These are phyloP conservation scores for Nakazawaea wickerhamii DNA, from an alignment of 805 yeast genomes.

Conservation along the genomic window DNA sequence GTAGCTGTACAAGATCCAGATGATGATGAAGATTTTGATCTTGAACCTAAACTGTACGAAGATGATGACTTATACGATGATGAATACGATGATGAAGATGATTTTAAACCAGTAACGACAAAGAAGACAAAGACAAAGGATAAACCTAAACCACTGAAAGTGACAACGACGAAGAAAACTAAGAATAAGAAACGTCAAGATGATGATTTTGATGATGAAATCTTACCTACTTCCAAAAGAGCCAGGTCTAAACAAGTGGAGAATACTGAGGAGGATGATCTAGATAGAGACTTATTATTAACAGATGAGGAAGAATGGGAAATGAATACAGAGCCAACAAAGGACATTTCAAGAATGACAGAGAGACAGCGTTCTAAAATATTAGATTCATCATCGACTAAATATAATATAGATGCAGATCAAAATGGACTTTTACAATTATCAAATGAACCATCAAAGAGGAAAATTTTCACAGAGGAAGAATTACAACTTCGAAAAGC, in stretches of 20 bases:
- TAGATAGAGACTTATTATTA: slow-evolving; percentile 1
- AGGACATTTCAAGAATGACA: slow-evolving; percentile 45
- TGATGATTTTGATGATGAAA: slow-evolving; percentile 2
- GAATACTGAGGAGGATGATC: not conserved
- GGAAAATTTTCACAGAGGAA: slow-evolving; percentile 70
- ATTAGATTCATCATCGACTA: slow-evolving; percentile 21
- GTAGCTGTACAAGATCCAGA: slow-evolving; percentile 4
- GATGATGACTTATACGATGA: slow-evolving; percentile 29
- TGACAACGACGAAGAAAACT: not conserved
- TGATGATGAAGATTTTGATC: slow-evolving; percentile 17
- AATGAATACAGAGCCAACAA: slow-evolving; percentile 29
- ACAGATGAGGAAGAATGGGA: slow-evolving; percentile 17
- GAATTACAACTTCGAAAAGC: slow-evolving; percentile 77
- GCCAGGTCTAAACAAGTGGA: slow-evolving; percentile 3
- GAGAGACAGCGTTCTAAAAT: slow-evolving; percentile 49
- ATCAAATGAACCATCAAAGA: slow-evolving; percentile 37
- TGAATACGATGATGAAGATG: slow-evolving; percentile 13
- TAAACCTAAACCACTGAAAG: not conserved
- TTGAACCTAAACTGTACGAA: slow-evolving; percentile 13
- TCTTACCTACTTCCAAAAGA: not conserved
- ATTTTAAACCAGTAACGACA: not conserved
- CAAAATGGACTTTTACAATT: slow-evolving; percentile 27
- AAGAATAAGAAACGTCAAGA: not conserved
- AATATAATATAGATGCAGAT: slow-evolving; percentile 4
- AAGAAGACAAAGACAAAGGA: slow-evolving; percentile 17